phyloP scores from a whole-genome alignment of 257 asterid genomes.

The Lantana camara region DNA sequence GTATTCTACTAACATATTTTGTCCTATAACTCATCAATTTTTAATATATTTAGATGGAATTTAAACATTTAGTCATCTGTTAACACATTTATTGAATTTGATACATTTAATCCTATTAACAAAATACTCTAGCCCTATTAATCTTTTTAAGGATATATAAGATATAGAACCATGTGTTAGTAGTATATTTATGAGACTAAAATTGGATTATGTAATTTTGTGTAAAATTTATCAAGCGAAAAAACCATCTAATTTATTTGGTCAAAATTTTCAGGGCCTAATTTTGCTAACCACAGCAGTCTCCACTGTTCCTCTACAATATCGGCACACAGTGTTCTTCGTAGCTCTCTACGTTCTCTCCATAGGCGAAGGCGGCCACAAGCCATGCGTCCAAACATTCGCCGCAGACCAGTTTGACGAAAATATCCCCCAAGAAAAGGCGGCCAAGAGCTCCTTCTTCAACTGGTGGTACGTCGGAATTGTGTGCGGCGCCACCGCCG shows the following conservation, averaged over 20 bases:
- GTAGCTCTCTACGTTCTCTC: slow-evolving; percentile 53
- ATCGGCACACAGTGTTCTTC: slow-evolving; percentile 53
- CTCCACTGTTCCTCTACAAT: slow-evolving; percentile 29
- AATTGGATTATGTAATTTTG: no score
- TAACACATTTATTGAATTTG: no score
- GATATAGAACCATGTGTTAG: no score
- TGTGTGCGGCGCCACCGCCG: slow-evolving; percentile 57
- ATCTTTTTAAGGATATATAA: no score
- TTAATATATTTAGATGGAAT: no score
- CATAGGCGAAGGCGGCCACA: slow-evolving; percentile 77
- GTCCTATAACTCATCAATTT: no score
- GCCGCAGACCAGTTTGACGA: slow-evolving; percentile 82
- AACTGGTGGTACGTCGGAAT: slow-evolving; percentile 87
- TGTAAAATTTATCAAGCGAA: no score
- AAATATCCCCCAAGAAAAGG: slow-evolving; percentile 40
- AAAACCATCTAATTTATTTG: not conserved
- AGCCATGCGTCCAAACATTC: slow-evolving; percentile 75
- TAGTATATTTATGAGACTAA: no score
- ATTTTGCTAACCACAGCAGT: slow-evolving; percentile 48
- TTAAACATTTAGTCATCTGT: no score
- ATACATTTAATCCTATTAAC: no score
- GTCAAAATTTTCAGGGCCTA: slow-evolving; percentile 40
- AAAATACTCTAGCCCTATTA: no score
- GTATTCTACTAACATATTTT: no score
- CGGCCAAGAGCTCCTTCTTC: slow-evolving; percentile 67